Base-by-base conservation (phyloP, 2,329 filamentous ascomycete genomes). In the Claviceps monticola region DNA sequence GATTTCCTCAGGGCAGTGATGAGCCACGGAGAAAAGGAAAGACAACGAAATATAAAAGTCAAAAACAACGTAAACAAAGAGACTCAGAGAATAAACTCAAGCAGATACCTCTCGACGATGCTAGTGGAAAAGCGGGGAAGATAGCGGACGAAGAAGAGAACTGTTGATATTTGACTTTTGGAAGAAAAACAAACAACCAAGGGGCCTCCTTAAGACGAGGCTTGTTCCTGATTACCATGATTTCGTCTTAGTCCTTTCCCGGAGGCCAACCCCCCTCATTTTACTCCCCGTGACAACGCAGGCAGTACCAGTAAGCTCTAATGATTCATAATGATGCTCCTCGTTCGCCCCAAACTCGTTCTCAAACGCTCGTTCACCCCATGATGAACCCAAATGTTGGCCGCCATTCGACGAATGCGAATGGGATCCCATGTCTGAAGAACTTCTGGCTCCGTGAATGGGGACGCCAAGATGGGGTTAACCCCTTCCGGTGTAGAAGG, bases 261-360 rank as follows among this genome's bases (percentile, higher is more conserved):
- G 26, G 26, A 29, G 26, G 8, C 26, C 26, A 4, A 29, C 26
- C 7, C 26, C 26, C 26, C 26, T 29, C 26, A 29, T 29, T 29
- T 9, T 29, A 29, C 26, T 7, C 26, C 26, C 9, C 8, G 1
- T 8, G 26, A 6, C 19, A 43, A 21, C 17, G 19, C 43, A 34
- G 8, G 16, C 34, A 37, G 2, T 11, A 29, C 14, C 37, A 29
- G 3, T 9, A 9, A 43, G 21, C 41, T 43, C 8, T 43, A 4
- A 49, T 49, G 47, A 49, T 49, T 42, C 38, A 49, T 49, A 14
- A 49, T 42, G 47, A 43, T 42, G 48, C n/a, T 34, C 17, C 26
- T 49, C 39, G 14, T n/a, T 39, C 21, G 23, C 23, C 29, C 7
- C 23, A 11, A 16, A 21, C 16, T 23, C 21, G 23, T 16, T 4